Evolutionary conservation across 2,329 filamentous ascomycete genomes (phyloP).

Genomic region (Onygenales sp.): DNA sequence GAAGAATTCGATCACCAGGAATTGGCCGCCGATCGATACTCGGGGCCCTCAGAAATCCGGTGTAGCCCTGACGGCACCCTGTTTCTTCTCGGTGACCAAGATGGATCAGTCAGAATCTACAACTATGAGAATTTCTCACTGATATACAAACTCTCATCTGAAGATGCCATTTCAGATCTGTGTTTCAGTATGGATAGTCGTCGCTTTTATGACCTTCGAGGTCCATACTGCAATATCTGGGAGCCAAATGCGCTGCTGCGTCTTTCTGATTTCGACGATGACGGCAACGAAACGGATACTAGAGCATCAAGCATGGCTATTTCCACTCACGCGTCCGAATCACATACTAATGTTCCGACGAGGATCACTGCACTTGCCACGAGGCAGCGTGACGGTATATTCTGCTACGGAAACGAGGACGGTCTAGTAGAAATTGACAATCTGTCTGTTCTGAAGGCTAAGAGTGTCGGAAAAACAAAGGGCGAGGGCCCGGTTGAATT

Average conservation of each 20-base stretch:
- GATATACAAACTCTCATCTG: slow-evolving; percentile 15
- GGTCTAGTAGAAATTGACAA: not conserved
- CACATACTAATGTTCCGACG: not conserved
- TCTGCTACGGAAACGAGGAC: not conserved
- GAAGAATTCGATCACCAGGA: slow-evolving; percentile 17
- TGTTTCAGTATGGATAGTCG: slow-evolving; percentile 15
- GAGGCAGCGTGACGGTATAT: not conserved
- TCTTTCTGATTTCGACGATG: slow-evolving; percentile 11
- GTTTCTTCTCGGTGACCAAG: slow-evolving; percentile 15
- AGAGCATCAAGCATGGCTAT: not conserved
- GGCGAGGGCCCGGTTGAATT: not conserved
- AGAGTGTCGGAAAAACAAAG: not conserved
- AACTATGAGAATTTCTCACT: slow-evolving; percentile 12
- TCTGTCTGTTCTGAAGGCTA: not conserved
- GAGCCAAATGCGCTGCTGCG: slow-evolving; percentile 18
- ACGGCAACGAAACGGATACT: slow-evolving; percentile 6
- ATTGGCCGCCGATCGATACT: slow-evolving; percentile 1
- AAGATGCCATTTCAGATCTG: slow-evolving; percentile 14
- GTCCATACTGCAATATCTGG: slow-evolving; percentile 14
- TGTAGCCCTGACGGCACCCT: slow-evolving; percentile 14
- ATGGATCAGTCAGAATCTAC: slow-evolving; percentile 16
- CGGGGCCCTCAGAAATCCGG: slow-evolving; percentile 11
- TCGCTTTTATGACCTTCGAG: slow-evolving; percentile 20
- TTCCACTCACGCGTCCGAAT: not conserved
- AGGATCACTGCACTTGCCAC: not conserved